Base-by-base conservation (phyloP, 2,329 filamentous ascomycete genomes). In the Cadophora sp. region DNA sequence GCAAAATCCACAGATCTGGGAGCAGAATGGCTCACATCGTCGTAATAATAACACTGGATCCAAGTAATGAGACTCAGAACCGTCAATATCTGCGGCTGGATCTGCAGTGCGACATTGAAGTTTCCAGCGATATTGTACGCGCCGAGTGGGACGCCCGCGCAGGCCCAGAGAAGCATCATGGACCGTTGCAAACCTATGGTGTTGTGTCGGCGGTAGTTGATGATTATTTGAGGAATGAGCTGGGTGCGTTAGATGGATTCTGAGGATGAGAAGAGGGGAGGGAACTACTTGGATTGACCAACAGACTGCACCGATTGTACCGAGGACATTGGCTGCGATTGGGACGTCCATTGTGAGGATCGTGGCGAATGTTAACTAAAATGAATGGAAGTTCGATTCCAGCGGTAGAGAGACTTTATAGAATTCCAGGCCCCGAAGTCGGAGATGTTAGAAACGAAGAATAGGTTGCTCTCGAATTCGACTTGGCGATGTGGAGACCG, bases 111-210 rank as follows among this genome's bases (percentile, higher is more conserved):
- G 33, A 77, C 69, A 53, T 77, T 78, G 66, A 78, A 77, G 36
- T 73, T 64, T 8, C 66, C 69, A 4, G 71, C 59, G 56, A 77
- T 75, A 58, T 78, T 78, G 61, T 72, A 83, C 72, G 71, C 78
- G 1, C 89, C 90, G 0, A 92, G 80, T 0, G 89, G 89, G 0
- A 91, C 85, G 0, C 89, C 89, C 1, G 89, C 89, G 79, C 83
- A 86, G 0, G 88, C 87, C 84, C 89, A 92, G 1, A 91, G 81
- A 75, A 92, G 84, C 89, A 92, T 91, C 89, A 92, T 91, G 0
- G 87, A 86, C 0, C 86, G 83, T 59, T 91, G 89, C 0, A 92
- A 81, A 0, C 89, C 89, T 0, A 81, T 84, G 0, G 89, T 88
- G 79, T 90, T 83, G 75, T 91, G 88, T 0, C 89, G 82, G 4